Conservation (phyloP, 176 grass and related monocot genomes). For the Aegilops umbellulata region DNA sequence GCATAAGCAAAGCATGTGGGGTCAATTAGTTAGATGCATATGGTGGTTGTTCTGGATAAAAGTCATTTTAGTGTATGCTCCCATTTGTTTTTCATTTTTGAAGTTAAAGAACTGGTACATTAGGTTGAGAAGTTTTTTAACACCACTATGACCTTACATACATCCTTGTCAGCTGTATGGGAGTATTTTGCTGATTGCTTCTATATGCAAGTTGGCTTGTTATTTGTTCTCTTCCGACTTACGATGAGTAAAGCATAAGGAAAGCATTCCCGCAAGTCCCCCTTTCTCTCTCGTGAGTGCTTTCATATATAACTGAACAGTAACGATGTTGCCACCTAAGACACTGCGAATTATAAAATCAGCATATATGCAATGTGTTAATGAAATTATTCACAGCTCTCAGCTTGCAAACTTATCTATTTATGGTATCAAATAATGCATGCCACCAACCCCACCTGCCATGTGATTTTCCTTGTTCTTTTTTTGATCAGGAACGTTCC, state of each 20-base stretch:
- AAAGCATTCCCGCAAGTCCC: conserved; percentile 29
- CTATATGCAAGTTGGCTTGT: conserved; percentile 33
- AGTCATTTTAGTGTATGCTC: background rate
- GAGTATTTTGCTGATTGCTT: conserved; percentile 1
- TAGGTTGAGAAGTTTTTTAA: background rate
- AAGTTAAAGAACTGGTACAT: conserved; percentile 9
- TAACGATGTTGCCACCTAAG: conserved; percentile 25
- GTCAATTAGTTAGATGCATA: background rate
- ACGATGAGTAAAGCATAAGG: conserved; percentile 47
- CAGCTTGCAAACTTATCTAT: conserved; percentile 10
- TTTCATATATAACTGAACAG: conserved; percentile 30
- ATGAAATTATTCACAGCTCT: background rate
- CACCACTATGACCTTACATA: background rate
- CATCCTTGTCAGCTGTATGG: background rate
- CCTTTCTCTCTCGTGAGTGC: background rate
- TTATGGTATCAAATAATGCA: conserved; percentile 13
- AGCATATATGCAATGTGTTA: conserved; percentile 12
- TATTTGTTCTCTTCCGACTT: conserved; percentile 31
- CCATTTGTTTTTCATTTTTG: background rate
- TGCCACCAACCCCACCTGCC: background rate
- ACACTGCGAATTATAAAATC: conserved; percentile 24
- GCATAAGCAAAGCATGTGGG: conserved; percentile 42
- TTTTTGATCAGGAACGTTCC: conserved; percentile 10
- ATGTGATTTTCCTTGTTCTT: background rate
- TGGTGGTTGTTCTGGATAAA: background rate